Evolutionary conservation across 164 flowering plant species (phyloP).

Genomic region (Berberis vulgaris): DNA sequence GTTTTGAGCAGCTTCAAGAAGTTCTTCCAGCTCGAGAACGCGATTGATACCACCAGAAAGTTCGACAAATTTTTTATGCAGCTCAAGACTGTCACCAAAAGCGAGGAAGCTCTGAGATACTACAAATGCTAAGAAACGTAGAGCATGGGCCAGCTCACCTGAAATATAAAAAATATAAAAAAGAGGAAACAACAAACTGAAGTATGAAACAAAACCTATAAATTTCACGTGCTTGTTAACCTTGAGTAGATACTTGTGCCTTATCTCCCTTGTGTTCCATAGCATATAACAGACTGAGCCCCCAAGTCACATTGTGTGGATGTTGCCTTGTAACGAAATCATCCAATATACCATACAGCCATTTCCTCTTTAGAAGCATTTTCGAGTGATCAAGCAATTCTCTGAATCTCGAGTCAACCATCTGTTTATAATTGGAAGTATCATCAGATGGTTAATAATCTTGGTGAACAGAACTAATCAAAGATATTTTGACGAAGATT

Average conservation of each 20-base stretch:
- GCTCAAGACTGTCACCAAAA: constrained; percentile 95
- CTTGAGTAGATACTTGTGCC: constrained; percentile 72
- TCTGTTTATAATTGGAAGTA: constrained; percentile 31
- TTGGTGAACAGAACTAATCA: too few relatives aligned
- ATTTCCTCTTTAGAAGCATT: constrained; percentile 67
- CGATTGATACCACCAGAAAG: constrained; percentile 93
- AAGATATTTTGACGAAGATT: too few relatives aligned
- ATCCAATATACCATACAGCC: constrained; percentile 84
- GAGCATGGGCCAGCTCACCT: constrained; percentile 98
- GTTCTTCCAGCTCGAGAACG: constrained; percentile 80
- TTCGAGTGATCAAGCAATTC: constrained; percentile 72
- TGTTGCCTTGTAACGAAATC: constrained; percentile 95
- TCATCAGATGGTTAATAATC: neutral
- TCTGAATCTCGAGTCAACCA: constrained; percentile 77
- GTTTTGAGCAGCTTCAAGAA: constrained; percentile 71
- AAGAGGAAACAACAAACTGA: neutral
- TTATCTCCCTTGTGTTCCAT: constrained; percentile 88
- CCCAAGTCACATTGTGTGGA: constrained; percentile 99
- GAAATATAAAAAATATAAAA: constrained; percentile 2
- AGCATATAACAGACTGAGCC: constrained; percentile 90
- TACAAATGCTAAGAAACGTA: constrained; percentile 94
- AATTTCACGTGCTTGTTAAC: constrained; percentile 18
- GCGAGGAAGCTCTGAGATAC: constrained; percentile 99
- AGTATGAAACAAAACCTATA: neutral
- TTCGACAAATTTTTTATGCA: constrained; percentile 72